Percentiles rank a stretch among this genome's conserved stretches.
phyloP scores from a whole-genome alignment of 805 yeast species.

The Candida maris region DNA sequence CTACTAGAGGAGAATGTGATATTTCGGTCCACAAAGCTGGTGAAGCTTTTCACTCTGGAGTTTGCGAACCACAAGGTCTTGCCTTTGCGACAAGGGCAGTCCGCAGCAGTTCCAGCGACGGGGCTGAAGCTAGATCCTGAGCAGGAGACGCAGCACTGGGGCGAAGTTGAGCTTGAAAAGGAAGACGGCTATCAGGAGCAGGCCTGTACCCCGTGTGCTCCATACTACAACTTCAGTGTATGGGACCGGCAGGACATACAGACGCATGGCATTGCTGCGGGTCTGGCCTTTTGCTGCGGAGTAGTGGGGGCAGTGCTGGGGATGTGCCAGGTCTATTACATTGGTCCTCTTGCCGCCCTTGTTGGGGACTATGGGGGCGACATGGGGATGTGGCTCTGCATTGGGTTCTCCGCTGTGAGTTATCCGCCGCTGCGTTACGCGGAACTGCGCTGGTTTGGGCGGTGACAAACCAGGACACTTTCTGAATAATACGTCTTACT shows the following conservation, averaged over 20 bases:
- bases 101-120: background rate
- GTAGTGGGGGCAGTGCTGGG: conserved; percentile 82
- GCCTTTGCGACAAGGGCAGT: background rate
- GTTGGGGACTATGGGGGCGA: conserved; percentile 75
- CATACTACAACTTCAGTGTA: conserved; percentile 64
- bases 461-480: too few relatives aligned
- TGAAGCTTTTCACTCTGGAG: conserved; percentile 40
- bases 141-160: background rate
- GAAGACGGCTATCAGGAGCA: too few relatives aligned
- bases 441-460: conserved; percentile 57
- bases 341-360: conserved; percentile 65
- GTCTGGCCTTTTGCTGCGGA: conserved; percentile 62
- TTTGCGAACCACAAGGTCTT: conserved; percentile 28
- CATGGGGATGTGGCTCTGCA: conserved; percentile 73
- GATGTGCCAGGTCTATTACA: conserved; percentile 83
- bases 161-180: background rate
- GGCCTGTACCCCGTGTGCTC: conserved; percentile 9
- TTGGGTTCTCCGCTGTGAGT: conserved; percentile 62
- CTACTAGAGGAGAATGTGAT: conserved; percentile 68
- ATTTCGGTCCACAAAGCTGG: conserved; percentile 52
- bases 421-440: conserved; percentile 65
- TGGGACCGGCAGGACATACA: conserved; percentile 64
- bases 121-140: background rate
- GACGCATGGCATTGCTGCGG: conserved; percentile 71
- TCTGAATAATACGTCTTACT: too few relatives aligned